Base-by-base conservation (phyloP, 768 basidiomycete genomes). In the Sporobolomyces roseus region DNA sequence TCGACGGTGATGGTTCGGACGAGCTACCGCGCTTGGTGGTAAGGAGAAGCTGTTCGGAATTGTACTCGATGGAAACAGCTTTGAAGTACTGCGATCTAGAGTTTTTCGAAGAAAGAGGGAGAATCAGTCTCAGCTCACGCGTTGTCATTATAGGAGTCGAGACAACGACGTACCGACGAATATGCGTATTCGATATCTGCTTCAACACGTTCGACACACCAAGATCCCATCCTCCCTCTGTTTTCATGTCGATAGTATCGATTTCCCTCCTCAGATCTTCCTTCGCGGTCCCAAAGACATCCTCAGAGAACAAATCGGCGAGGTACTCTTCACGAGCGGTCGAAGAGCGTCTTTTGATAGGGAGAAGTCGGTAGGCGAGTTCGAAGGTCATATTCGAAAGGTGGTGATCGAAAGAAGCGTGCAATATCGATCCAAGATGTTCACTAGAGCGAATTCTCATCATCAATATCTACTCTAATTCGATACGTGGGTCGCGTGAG, bases 281-380 rank as follows among this genome's bases (percentile, higher is more conserved):
- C n/a, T 29, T 14, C 10, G n/a, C n/a, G 2, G 21, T 32, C 19
- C 55, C 61, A 33, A 63, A 68, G 1, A 45, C 16, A 1, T 43
- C 23, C 13, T 29, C 19, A 5, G 25, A n/a, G 45, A 68, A 59
- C 0, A 68, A 36, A 2, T 43, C 13, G 4, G 2, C 3, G 48
- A 68, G 35, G n/a, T 4, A 68, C 9, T 21, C 25, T 7, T 43
- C 7, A 14, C 67, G 67, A 17, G 21, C 1, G 7, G 30, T 14
- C 30, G 60, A 9, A 16, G n/a, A 7, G 14, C 23, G 10, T 17
- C 21, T 4, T 17, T 12, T 27, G 9, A n/a, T 25, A 14, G 64
- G 64, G 54, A 41, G 56, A 17, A 69, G 45, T 35, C 68, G 63
- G 45, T 48, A 64, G 1, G 58, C 58, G 50, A 61, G 14, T 16